A percentile compares a stretch with the other conserved stretches of the same genome.
Conservation (phyloP, 139 green algal genomes). For the Astrephomene gubernaculifera region DNA sequence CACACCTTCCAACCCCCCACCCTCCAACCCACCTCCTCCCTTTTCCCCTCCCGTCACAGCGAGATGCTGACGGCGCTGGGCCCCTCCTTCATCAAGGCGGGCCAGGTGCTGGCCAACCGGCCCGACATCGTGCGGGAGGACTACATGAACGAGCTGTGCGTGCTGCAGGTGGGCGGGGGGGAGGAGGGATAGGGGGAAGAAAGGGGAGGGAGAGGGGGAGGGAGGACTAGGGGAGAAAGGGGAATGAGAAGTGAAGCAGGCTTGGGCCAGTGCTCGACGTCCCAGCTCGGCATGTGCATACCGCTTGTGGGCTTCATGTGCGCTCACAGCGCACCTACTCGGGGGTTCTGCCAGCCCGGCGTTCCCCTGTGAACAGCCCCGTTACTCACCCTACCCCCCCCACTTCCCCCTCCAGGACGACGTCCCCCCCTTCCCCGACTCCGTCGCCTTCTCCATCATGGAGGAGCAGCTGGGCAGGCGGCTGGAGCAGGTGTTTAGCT, state of each 20-base stretch:
- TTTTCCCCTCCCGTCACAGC: slow-evolving; percentile 25
- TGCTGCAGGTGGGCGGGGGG: slow-evolving; percentile 73
- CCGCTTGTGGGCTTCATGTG: too few species aligned
- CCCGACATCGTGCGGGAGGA: slow-evolving; percentile 98
- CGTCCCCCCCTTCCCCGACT: slow-evolving; percentile 89
- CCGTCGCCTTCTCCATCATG: slow-evolving; percentile 88
- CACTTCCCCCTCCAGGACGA: slow-evolving; percentile 76
- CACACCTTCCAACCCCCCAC: too few species aligned
- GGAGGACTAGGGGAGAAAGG: too few species aligned
- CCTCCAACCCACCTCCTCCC: neutral
- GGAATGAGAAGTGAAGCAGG: too few species aligned
- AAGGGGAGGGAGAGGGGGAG: neutral
- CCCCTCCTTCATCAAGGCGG: slow-evolving; percentile 98
- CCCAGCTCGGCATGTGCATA: too few species aligned
- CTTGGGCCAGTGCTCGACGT: too few species aligned
- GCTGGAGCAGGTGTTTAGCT: slow-evolving; percentile 86
- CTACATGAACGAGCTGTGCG: slow-evolving; percentile 99
- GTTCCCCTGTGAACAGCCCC: neutral
- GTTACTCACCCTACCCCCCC: neutral
- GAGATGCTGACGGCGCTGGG: slow-evolving; percentile 90
- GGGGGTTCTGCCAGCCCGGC: too few species aligned
- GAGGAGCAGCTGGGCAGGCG: slow-evolving; percentile 88
- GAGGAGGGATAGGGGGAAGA: neutral
- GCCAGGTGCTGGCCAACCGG: slow-evolving; percentile 97
- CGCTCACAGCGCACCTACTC: too few species aligned